Evolutionary conservation across 441 rosid species (phyloP), one percentile per base, ranked within the genome.

Genomic region (Corymbia calophylla): DNA sequence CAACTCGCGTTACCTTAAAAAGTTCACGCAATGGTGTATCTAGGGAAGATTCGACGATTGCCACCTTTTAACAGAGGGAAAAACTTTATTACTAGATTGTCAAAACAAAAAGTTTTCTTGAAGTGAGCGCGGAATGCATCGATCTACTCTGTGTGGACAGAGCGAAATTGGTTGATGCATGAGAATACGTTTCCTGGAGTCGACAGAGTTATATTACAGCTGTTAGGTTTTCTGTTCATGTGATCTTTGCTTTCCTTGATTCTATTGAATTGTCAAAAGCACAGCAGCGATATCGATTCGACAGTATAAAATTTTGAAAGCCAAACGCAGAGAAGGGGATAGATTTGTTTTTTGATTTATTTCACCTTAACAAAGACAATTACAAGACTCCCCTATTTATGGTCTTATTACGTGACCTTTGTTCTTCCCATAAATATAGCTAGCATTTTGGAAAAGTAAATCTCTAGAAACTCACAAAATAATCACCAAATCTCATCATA

Each of bases 1-100:
- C 29, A 19, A 10, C 48, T 70, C 27, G 12, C 12, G 3, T 19
- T 32, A 31, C 80, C 44, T 68, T 70, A 35, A 70, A 70, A 70
- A 9, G 1, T 35, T 35, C 6, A 10, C 4, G 1, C 25, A 19
- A 19, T 1, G 1, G 23, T 35, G 8, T 14, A 12, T 70, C 81
- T 25, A 18, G 21, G 48, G 47, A 35, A 70, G 4, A 19, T 70
- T 70, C 27, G 6, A 19, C 5, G 0, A 10, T 35, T 3, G 81
- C 48, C 15, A 0, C 81, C 81, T 18, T 35, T 70, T 19, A 0
- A 32, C 80, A 68, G 48, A 21, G 19, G 35, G 48, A 35, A 39
- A 73, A 39, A 19, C 82, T 25, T 21, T 10, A 39, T 9, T 11
- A 21, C 82, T 35, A 19, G 82, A 19, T 73, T 73, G 49, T 73